Percentiles rank a stretch among this genome's conserved stretches.
Conservation (phyloP, 2,329 filamentous ascomycete species). For the Colletotrichum trifolii region DNA sequence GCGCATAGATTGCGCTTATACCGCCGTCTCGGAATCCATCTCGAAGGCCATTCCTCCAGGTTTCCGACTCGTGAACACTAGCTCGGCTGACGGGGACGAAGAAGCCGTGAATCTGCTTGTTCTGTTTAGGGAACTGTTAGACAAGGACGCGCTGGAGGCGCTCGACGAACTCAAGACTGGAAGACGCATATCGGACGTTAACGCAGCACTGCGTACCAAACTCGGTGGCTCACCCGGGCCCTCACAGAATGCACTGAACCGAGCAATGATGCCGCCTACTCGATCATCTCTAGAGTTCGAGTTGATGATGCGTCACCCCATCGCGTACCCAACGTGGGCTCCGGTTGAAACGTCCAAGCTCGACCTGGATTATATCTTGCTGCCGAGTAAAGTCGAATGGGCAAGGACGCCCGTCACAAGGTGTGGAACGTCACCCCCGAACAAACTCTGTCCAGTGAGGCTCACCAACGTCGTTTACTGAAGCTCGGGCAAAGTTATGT, state of each 20-base stretch:
- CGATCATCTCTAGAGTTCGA: conserved; percentile 13
- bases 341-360: not conserved
- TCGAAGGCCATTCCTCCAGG: conserved; percentile 1
- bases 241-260: not conserved
- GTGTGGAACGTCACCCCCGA: too few relatives aligned
- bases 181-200: too few relatives aligned
- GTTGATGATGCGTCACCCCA: conserved; percentile 10
- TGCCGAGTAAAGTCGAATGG: not conserved
- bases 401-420: not conserved
- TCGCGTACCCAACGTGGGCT: conserved; percentile 8
- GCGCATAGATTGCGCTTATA: conserved; percentile 4
- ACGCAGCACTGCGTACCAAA: too few relatives aligned
- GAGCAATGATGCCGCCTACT: conserved; percentile 1
- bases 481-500: too few relatives aligned
- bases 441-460: too few relatives aligned
- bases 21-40: not conserved
- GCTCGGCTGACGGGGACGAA: not conserved
- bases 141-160: not conserved
- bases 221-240: not conserved
- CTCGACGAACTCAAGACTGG: not conserved
- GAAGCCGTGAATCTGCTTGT: not conserved
- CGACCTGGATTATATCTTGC: not conserved
- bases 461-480: too few relatives aligned
- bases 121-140: not conserved
- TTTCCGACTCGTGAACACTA: too few relatives aligned